phyloP scores from a whole-genome alignment of 139 green algal species.

The Micractinium conductrix region DNA sequence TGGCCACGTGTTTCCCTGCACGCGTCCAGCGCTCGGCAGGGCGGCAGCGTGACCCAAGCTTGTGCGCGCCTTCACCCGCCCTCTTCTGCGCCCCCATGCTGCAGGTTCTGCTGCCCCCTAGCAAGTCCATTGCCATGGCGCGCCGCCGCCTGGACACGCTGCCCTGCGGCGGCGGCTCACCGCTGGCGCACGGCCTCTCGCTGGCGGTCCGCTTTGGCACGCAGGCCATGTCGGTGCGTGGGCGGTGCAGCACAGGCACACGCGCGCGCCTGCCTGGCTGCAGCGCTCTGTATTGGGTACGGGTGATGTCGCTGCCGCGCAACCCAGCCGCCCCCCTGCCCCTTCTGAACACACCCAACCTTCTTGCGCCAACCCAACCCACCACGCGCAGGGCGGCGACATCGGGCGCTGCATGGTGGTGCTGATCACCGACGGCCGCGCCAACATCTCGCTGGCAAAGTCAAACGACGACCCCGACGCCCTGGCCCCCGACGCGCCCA shows the following conservation, averaged over 20 bases:
- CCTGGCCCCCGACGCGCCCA: conserved; percentile 81
- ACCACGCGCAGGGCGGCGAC: conserved; percentile 74
- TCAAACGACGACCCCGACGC: conserved; percentile 94
- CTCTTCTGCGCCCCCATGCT: neutral
- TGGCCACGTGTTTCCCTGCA: no score
- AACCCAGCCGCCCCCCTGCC: neutral
- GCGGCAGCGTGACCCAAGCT: neutral
- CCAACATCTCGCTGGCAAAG: conserved; percentile 93
- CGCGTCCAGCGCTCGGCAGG: no score
- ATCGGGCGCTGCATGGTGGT: conserved; percentile 96
- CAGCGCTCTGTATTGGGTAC: no score
- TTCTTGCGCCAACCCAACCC: neutral
- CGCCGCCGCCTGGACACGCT: conserved; percentile 92
- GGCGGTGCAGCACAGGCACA: neutral
- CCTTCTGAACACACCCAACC: neutral
- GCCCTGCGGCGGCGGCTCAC: conserved; percentile 96
- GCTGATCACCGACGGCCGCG: conserved; percentile 96
- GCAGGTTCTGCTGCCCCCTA: conserved; percentile 98
- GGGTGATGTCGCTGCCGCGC: neutral
- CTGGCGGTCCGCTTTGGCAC: conserved; percentile 76
- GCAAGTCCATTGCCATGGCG: conserved; percentile 98
- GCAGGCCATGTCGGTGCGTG: conserved; percentile 59
- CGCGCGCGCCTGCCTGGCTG: no score
- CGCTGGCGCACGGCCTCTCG: conserved; percentile 94
- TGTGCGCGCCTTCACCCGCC: no score